Conservation (phyloP, 2,329 filamentous ascomycete genomes). For the Tricladium varicosporioides region DNA sequence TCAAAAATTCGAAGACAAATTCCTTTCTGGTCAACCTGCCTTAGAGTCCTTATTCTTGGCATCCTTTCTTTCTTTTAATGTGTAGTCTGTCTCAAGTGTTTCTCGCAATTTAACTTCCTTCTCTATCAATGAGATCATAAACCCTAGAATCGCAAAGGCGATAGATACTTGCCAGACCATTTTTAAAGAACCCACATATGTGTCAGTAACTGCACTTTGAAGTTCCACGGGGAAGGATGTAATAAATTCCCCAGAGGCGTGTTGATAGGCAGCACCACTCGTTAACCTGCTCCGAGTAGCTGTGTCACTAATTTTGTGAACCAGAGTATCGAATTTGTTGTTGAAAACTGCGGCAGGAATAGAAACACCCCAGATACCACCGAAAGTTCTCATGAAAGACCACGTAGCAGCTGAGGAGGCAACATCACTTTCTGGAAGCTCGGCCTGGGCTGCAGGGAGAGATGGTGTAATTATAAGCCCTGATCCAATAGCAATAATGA, state of each 20-base stretch:
- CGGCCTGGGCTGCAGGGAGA: neutral
- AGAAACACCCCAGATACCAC: neutral
- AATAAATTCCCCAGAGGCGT: neutral
- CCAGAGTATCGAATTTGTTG: neutral
- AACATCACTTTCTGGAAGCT: neutral
- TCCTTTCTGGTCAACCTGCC: no score
- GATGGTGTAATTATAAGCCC: neutral
- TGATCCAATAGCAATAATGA: neutral
- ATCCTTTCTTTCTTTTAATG: neutral
- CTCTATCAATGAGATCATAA: neutral
- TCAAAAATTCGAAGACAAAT: no score
- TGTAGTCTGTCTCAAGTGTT: neutral
- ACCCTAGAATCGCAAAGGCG: neutral
- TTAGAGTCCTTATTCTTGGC: no score
- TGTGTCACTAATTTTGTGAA: neutral
- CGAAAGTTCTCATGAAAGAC: neutral
- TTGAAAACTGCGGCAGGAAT: neutral
- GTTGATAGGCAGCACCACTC: neutral
- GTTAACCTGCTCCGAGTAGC: neutral
- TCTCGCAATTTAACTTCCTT: neutral
- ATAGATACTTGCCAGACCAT: neutral
- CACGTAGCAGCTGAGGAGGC: neutral
- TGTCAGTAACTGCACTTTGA: neutral
- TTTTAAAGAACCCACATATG: neutral
- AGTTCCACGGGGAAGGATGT: neutral